Percentiles rank a stretch among this genome's conserved stretches.
Conservation (phyloP, 2,329 filamentous ascomycete genomes). For the Arthrobotrys iridis region DNA sequence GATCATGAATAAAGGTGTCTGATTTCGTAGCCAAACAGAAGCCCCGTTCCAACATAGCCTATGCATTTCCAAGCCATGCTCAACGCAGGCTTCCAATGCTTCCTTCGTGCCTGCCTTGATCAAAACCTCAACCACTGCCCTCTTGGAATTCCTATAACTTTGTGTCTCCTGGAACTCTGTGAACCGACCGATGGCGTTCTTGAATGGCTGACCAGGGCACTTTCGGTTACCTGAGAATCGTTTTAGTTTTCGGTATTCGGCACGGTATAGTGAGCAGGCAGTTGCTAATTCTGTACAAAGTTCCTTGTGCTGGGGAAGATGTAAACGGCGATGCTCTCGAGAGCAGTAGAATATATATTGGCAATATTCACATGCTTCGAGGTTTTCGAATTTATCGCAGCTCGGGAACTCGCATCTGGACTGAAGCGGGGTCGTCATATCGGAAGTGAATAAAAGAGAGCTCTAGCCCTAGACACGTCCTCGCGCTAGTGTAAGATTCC, state of each 20-base stretch:
- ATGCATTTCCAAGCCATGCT: slow-evolving; percentile 31
- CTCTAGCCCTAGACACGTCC: background rate
- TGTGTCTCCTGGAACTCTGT: slow-evolving; percentile 30
- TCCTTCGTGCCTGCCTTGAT: slow-evolving; percentile 22
- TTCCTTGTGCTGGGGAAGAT: slow-evolving; percentile 20
- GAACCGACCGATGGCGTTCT: slow-evolving; percentile 28
- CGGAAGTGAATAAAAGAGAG: background rate
- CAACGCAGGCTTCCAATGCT: slow-evolving; percentile 24
- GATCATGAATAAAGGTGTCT: slow-evolving; percentile 36
- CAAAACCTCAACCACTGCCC: slow-evolving; percentile 17
- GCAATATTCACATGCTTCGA: slow-evolving; percentile 33
- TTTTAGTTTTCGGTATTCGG: slow-evolving; percentile 29
- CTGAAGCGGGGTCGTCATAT: slow-evolving; percentile 16
- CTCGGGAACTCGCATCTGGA: slow-evolving; percentile 23
- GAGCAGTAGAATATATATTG: slow-evolving; percentile 44
- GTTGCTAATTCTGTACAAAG: slow-evolving; percentile 19
- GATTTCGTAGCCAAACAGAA: slow-evolving; percentile 34
- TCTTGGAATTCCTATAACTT: slow-evolving; percentile 22
- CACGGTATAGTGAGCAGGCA: slow-evolving; percentile 17
- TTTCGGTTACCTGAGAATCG: slow-evolving; percentile 25
- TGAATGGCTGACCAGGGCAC: slow-evolving; percentile 15
- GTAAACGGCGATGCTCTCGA: slow-evolving; percentile 8
- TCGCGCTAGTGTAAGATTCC: too few relatives aligned
- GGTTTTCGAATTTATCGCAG: slow-evolving; percentile 24
- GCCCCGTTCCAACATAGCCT: slow-evolving; percentile 27